phyloP scores from a whole-genome alignment of 495 filamentous ascomycete species.

The Endocarpon pusillum region DNA sequence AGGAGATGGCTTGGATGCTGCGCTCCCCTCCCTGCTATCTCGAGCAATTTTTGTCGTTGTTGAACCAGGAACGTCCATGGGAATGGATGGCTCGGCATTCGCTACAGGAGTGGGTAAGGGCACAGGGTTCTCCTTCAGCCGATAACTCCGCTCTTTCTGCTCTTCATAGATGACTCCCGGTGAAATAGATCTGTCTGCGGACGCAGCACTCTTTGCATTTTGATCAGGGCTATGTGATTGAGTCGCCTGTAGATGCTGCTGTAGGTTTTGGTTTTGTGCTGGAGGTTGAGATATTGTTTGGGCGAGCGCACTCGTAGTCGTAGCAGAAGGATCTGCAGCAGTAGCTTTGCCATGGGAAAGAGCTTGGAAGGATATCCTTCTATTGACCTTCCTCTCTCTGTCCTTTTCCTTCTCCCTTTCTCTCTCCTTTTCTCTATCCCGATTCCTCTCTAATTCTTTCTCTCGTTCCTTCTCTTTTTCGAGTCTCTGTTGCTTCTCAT shows the following conservation, averaged over 20 bases:
- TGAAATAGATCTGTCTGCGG: conserved; percentile 6
- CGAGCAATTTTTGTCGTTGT: conserved; percentile 4
- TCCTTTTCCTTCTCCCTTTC: too few species aligned
- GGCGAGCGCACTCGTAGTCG: conserved; percentile 25
- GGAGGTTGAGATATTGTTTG: conserved; percentile 14
- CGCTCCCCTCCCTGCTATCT: conserved; percentile 13
- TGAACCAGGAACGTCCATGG: conserved; percentile 30
- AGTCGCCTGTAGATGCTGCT: conserved; percentile 22
- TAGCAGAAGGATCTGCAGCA: conserved; percentile 25
- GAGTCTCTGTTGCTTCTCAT: too few species aligned
- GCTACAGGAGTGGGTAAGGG: too few species aligned
- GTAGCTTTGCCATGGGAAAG: conserved; percentile 22
- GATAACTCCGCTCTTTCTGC: conserved; percentile 10
- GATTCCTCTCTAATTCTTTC: too few species aligned
- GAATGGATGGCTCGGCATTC: conserved; percentile 18
- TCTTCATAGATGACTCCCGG: neutral
- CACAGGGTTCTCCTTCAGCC: too few species aligned
- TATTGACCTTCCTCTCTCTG: conserved; percentile 22
- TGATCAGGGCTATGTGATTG: neutral
- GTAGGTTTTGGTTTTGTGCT: conserved; percentile 17
- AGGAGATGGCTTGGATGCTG: conserved; percentile 24
- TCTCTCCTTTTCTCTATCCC: too few species aligned
- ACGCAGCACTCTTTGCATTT: neutral
- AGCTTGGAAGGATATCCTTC: conserved; percentile 24
- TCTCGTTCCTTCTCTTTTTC: too few species aligned